A percentile compares a stretch with the other conserved stretches of the same genome.
These are phyloP conservation scores for Ormosia emarginata DNA, from an alignment of 306 rosid species.

Conservation along the genomic window DNA sequence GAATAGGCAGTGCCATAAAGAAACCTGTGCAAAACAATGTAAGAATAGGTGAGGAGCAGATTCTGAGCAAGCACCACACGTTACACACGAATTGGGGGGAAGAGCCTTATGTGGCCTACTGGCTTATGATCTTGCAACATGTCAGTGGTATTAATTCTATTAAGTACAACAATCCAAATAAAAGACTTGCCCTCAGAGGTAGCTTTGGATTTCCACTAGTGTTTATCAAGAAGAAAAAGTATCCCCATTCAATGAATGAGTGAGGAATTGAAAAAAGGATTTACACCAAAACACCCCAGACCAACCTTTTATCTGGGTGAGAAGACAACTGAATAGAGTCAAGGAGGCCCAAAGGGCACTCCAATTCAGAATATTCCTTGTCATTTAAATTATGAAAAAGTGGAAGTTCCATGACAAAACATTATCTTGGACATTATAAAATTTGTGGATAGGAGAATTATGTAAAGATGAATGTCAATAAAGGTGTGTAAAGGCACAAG, in stretches of 20 bases:
- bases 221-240: neutral
- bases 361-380: neutral
- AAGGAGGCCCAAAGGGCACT: neutral
- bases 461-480: too few relatives aligned
- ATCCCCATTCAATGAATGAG: neutral
- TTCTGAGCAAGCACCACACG: neutral
- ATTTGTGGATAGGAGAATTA: too few relatives aligned
- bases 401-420: too few relatives aligned
- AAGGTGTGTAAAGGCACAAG: too few relatives aligned
- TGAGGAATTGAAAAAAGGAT: neutral
- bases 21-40: neutral
- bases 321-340: neutral
- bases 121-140: neutral
- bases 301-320: neutral
- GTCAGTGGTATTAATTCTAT: neutral
- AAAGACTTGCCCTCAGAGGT: neutral
- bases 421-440: too few relatives aligned
- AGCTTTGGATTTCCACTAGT: neutral
- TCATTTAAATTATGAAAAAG: too few relatives aligned
- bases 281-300: neutral
- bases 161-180: neutral
- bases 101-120: neutral
- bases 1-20: too few relatives aligned
- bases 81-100: neutral
- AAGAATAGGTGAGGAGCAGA: neutral